phyloP scores from a whole-genome alignment of 2,329 filamentous ascomycete species.

The Exophiala sideris region DNA sequence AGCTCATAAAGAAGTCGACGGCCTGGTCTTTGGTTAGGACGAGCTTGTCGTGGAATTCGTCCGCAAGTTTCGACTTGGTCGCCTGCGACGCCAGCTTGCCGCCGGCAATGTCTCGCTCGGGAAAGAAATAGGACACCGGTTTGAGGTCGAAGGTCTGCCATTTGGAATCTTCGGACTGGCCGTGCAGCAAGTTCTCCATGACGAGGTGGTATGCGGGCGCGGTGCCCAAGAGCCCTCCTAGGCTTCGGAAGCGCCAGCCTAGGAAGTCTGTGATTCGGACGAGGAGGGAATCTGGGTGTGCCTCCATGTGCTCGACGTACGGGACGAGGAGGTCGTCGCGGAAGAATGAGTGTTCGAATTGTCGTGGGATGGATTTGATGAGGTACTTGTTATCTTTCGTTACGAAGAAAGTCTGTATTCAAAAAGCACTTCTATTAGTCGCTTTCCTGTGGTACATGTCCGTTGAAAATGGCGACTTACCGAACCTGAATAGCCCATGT shows the following conservation, averaged over 20 bases:
- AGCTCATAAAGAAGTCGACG: slow-evolving; percentile 52
- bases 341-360: slow-evolving; percentile 70
- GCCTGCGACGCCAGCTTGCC: slow-evolving; percentile 61
- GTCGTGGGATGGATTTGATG: slow-evolving; percentile 67
- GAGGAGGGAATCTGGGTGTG: slow-evolving; percentile 59
- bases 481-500: slow-evolving; percentile 71
- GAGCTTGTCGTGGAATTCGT: slow-evolving; percentile 66
- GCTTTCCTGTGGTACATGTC: not conserved
- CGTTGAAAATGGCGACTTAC: slow-evolving; percentile 34
- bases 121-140: slow-evolving; percentile 71
- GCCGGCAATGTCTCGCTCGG: slow-evolving; percentile 66
- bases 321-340: slow-evolving; percentile 61
- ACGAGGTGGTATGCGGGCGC: slow-evolving; percentile 70
- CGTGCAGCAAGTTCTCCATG: slow-evolving; percentile 72
- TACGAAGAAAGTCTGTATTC: slow-evolving; percentile 60
- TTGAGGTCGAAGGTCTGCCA: slow-evolving; percentile 77
- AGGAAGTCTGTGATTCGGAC: slow-evolving; percentile 71
- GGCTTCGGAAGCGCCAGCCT: slow-evolving; percentile 41
- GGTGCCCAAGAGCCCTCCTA: slow-evolving; percentile 59
- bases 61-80: slow-evolving; percentile 63
- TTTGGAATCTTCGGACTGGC: slow-evolving; percentile 49
- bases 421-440: not conserved
- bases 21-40: slow-evolving; percentile 55
- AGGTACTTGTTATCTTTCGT: slow-evolving; percentile 65
- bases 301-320: slow-evolving; percentile 63